Evolutionary conservation across 2,329 filamentous ascomycete genomes (phyloP), one percentile per base, ranked within the genome.

Genomic region (Colletotrichum echinochloae): DNA sequence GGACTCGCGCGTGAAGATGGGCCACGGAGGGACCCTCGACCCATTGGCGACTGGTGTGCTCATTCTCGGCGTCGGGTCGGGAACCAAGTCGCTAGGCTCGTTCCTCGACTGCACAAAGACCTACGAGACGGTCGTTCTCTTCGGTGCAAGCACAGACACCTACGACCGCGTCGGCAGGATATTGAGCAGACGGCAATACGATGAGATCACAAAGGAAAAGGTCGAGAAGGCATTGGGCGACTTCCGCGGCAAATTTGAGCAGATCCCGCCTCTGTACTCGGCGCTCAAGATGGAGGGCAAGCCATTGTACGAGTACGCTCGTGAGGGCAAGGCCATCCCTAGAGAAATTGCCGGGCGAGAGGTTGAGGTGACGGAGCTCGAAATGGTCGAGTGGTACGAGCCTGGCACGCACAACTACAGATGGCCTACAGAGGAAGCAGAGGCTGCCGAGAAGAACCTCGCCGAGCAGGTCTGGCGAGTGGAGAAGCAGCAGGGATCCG

Each of bases 21-120:
- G 96, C 41, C 96, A 99, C 82, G 96, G 96, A 71, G 96, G 96
- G 52, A 99, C 96, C 1, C 88, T 99, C 23, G 96, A 99, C 78
- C 96, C 96, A 33, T 87, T 98, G 76, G 96, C 96, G 11, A 97
- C 95, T 1, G 96, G 96, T 55, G 93, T 99, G 30, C 87, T 99
- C 60, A 94, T 98, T 73, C 86, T 96, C 8, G 96, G 95, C 66
- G 87, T 98, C 62, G 96, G 95, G 44, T 90, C 88, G 70, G 96
- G 94, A 48, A 99, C 96, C 65, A 99, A 98, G 81, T 84, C 88
- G 18, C 87, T 99, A 1, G 84, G 88, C 49, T 85, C 89, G 44
- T 98, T 98, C 79, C 86, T 98, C 54, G 87, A 89, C 65, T 98
- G 96, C 84, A 97, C 92, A 57, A 99, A 99, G 84, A 92, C 90